Base-by-base conservation (phyloP, 805 yeast species). In the Cyberlindnera suaveolens region DNA sequence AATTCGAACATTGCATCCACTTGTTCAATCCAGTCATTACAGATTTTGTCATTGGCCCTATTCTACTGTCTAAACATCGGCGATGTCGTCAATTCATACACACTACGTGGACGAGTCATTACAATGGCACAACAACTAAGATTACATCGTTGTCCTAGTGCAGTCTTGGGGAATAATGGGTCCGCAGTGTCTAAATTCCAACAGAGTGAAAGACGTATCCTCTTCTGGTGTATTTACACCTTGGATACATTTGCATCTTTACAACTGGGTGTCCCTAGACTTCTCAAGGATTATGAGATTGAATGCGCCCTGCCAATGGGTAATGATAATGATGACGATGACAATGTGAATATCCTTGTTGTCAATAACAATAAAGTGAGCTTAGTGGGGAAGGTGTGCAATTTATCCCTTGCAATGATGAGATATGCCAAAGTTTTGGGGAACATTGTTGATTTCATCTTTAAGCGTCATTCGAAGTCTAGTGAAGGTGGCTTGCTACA, bases 81-180 rank as follows among this genome's bases (percentile, higher is more conserved):
- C 16, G 89, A 85, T 59, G 74, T 80, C 36, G 72, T 80, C 8
- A 80, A 87, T 1, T 72, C 88, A 47, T 88, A 87, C 65, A 83
- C 82, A 41, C 69, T 85, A 34, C 71, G 96, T 46, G 90, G 91
- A 35, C 71, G 80, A 51, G 80, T 83, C 7, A 77, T 83, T 11
- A 80, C 88, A 23, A 84, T 86, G 90, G 82, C 90, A 5, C 95
- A 86, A 54, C 93, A 88, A 53, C 66, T 89, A 41, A 75, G 96
- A 52, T 67, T 89, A 36, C 95, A 88, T 59, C 71, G 95, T 52
- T 84, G 95, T 61, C 96, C 95, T 9, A 80, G 90, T 5, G 91
- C 91, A 0, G 89, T 86, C 4, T 65, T 83, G 39, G 77, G 79
- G 3, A 71, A 72, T n/a, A 71, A 70, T 45, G 91, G 91, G 1